phyloP scores from a whole-genome alignment of 768 basidiomycete species.

The Amanita thiersii region DNA sequence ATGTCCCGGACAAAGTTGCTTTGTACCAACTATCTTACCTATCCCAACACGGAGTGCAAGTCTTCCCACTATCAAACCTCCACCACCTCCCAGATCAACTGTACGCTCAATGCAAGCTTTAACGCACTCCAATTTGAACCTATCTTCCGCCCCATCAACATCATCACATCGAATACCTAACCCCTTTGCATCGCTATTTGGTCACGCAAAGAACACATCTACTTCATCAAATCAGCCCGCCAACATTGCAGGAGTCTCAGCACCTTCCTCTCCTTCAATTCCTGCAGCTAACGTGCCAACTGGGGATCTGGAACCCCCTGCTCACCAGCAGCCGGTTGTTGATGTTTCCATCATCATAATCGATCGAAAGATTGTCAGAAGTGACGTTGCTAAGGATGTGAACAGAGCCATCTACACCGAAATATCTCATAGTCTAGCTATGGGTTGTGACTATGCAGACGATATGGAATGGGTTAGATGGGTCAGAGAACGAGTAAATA shows the following conservation, averaged over 20 bases:
- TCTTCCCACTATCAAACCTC: conserved; percentile 27
- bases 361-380: conserved; percentile 38
- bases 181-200: conserved; percentile 80
- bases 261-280: conserved; percentile 7
- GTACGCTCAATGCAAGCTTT: conserved; percentile 15
- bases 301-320: background rate
- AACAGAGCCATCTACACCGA: conserved; percentile 47
- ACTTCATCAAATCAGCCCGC: conserved; percentile 19
- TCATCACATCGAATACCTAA: conserved; percentile 42
- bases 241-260: conserved; percentile 21
- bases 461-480: conserved; percentile 26
- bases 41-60: conserved; percentile 37
- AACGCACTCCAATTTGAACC: conserved; percentile 6
- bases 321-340: no score
- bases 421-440: conserved; percentile 35
- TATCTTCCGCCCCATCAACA: conserved; percentile 7
- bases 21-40: conserved; percentile 31
- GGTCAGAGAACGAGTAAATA: conserved; percentile 52
- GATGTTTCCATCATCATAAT: conserved; percentile 61
- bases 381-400: conserved; percentile 47
- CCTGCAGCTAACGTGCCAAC: background rate
- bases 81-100: conserved; percentile 31
- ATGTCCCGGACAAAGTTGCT: background rate
- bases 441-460: background rate
- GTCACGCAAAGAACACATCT: conserved; percentile 21